Percentiles rank a stretch among this genome's conserved stretches.
phyloP scores from a whole-genome alignment of 495 filamentous ascomycete genomes.

The Elasticomyces elasticus region DNA sequence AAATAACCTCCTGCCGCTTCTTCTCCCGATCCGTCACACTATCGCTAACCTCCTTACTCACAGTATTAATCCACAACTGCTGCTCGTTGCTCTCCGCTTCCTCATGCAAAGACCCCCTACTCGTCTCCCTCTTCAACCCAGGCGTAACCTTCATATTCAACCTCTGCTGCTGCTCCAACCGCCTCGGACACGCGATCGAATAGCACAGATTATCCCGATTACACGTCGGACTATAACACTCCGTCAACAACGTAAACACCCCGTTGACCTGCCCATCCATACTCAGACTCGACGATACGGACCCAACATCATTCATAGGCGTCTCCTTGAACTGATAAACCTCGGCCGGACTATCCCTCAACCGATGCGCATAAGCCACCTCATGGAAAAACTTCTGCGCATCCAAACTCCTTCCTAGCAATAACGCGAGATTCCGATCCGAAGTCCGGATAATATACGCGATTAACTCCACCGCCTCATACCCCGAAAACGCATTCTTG shows the following conservation, averaged over 20 bases:
- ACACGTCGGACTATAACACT: constrained; percentile 98
- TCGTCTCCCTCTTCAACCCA: constrained; percentile 72
- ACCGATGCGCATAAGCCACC: constrained; percentile 92
- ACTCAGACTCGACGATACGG: neutral
- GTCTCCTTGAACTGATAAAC: constrained; percentile 96
- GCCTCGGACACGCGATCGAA: constrained; percentile 91
- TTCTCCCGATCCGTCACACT: constrained; percentile 80
- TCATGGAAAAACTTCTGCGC: constrained; percentile 99
- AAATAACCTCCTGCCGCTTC: constrained; percentile 96
- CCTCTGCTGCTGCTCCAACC: constrained; percentile 88
- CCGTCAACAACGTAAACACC: constrained; percentile 88
- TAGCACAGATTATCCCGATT: constrained; percentile 92
- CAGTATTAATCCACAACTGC: constrained; percentile 98
- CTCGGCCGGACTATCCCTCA: constrained; percentile 81
- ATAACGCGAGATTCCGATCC: constrained; percentile 85
- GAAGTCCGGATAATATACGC: constrained; percentile 91
- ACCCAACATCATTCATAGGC: constrained; percentile 71
- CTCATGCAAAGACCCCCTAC: constrained; percentile 67
- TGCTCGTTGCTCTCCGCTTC: constrained; percentile 80
- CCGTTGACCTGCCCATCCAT: constrained; percentile 63
- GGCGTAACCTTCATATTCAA: constrained; percentile 86
- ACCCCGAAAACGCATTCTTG: constrained; percentile 89
- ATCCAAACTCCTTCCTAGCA: constrained; percentile 88
- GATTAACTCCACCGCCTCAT: constrained; percentile 91
- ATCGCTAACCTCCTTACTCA: constrained; percentile 88